phyloP scores from a whole-genome alignment of 2,329 filamentous ascomycete species.

The Myriangium duriaei region DNA sequence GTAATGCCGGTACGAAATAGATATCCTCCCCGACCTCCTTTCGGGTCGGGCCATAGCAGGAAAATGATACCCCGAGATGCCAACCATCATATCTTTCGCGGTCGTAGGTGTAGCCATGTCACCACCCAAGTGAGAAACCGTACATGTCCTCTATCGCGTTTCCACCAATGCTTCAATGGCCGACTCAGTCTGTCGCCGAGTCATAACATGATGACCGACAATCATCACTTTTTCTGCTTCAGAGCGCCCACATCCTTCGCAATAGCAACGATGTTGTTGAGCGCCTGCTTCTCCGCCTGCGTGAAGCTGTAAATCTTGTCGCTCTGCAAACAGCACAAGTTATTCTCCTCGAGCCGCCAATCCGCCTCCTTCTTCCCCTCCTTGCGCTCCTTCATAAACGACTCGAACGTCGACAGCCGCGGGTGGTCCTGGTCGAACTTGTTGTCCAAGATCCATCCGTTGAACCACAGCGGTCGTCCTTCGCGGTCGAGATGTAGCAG shows the following conservation, averaged over 20 bases:
- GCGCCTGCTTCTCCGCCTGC: conserved; percentile 16
- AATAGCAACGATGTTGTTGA: conserved; percentile 22
- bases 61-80: too few relatives aligned
- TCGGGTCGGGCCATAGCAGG: too few relatives aligned
- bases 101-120: too few relatives aligned
- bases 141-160: too few relatives aligned
- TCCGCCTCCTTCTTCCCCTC: conserved; percentile 17
- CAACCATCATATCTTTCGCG: too few relatives aligned
- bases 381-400: conserved; percentile 22
- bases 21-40: too few relatives aligned
- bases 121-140: too few relatives aligned
- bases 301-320: conserved; percentile 18
- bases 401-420: conserved; percentile 26
- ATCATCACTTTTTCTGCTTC: conserved; percentile 1
- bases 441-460: conserved; percentile 33
- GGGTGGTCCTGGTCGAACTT: conserved; percentile 27
- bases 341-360: conserved; percentile 25
- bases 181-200: too few relatives aligned
- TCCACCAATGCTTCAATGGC: too few relatives aligned
- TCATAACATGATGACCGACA: too few relatives aligned
- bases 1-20: too few relatives aligned
- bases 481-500: conserved; percentile 32
- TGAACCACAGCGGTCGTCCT: conserved; percentile 35
- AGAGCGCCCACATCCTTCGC: conserved; percentile 13
- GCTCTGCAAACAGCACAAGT: conserved; percentile 26